Base-by-base conservation (phyloP, 805 yeast genomes). In the Cyberlindnera mycetangii region DNA sequence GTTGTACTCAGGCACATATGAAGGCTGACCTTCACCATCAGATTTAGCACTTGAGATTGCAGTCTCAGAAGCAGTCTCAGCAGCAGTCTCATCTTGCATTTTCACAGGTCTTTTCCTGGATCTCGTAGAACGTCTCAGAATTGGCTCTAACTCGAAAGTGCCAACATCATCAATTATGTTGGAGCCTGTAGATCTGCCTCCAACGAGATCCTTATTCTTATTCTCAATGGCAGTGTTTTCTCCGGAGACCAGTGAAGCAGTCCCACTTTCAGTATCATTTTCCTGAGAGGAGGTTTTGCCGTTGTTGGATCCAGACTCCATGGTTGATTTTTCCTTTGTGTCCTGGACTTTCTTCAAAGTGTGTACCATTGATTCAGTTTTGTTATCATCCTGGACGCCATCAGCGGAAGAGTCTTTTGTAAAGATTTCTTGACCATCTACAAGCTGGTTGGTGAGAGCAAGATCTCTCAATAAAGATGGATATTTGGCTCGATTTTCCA, bases 401-500 rank as follows among this genome's bases (percentile, higher is more conserved):
- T n/a, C 25, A 22, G 25, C 10, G 10, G 25, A 8, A 22, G 25
- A 8, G 25, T 22, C 25, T 10, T 22, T 22, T 11, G 7, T 19
- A 12, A 27, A 4, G 7, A 16, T 24, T 10, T 30, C 42, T 15
- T 44, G 37, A n/a, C 37, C 39, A 27, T 52, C 56, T 9, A 56
- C 16, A 8, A 36, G 45, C 16, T 50, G 54, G 24, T 47, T 45
- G 12, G 45, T 47, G 17, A 15, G n/a, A 2, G 54, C 56, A 22
- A 57, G 36, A 4, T 46, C 50, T 30, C 41, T 42, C 32, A 54
- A 20, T 1, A 8, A 38, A 7, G 25, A 15, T 9, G 44, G 25
- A 2, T 37, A 48, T 2, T 37, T 35, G 3, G 45, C 30, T 7
- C 44, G 44, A 16, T 59, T 60, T 17, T 54, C 48, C 1, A 59